Base-by-base conservation (phyloP, 2,329 filamentous ascomycete species). In the Colletotrichum cereale region DNA sequence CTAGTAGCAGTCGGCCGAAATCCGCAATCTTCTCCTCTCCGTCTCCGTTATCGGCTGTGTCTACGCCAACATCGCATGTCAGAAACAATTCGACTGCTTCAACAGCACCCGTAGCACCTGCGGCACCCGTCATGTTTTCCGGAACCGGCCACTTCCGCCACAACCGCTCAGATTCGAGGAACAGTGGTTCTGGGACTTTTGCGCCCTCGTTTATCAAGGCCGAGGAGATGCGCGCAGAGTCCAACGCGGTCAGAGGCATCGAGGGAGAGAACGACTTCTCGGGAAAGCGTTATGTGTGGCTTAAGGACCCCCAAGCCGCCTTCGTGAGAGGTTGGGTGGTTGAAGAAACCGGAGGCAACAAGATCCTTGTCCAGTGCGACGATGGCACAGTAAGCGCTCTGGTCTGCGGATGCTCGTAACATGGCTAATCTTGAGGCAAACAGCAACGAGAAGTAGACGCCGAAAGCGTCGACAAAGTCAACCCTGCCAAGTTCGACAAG, bases 241-340 rank as follows among this genome's bases (percentile, higher is more conserved):
- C 86, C 62, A 89, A 91, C 74, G 78, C 84, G 14, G 87, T 92
- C 21, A 86, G 86, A 61, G 93, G 94, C 24, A 95, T 98, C 71
- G 97, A 99, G 82, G 96, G 96, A 74, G 96, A 98, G 79, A 98
- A 98, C 80, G 96, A 99, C 86, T 98, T 99, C 81, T 99, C 96
- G 0, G 97, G 96, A 68, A 98, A 97, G 84, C 90, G 96, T 85
- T 99, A 98, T 85, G 95, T 99, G 74, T 99, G 96, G 97, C 86
- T 99, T 79, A 93, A 92, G 81, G 95, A 99, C 82, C 87, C 93
- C 1, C 89, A 95, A 77, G 88, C 88, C 66, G 96, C 96, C 1
- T 99, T 99, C 80, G 90, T 98, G 65, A 94, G 95, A 76, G 97
- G 96, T 5, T 96, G 95, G 90, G 91, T 99, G 16, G 88, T 98